A percentile compares a stretch with the other conserved stretches of the same genome.
Evolutionary conservation across 768 basidiomycete species (phyloP).

Genomic region (Lepiota venenata): DNA sequence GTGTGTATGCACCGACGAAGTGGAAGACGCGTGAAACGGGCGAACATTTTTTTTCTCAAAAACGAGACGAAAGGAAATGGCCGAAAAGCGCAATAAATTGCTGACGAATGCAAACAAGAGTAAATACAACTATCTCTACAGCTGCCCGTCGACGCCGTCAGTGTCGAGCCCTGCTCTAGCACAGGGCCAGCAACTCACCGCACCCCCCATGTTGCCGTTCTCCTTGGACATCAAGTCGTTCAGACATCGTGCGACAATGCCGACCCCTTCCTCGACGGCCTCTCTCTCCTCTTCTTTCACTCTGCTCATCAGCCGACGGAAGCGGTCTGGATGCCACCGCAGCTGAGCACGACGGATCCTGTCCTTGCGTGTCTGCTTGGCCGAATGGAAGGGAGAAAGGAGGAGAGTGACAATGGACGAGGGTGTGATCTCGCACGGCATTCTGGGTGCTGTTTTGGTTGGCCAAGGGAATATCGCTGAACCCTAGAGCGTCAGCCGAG

Average conservation of each 20-base stretch:
- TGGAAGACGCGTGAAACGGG: constrained; percentile 49
- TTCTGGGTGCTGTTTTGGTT: constrained; percentile 36
- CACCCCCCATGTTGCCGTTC: constrained; percentile 16
- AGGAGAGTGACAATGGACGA: constrained; percentile 59
- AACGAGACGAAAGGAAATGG: no score
- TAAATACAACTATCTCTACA: constrained; percentile 3
- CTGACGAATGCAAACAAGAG: neutral
- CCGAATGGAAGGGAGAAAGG: constrained; percentile 62
- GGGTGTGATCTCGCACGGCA: constrained; percentile 47
- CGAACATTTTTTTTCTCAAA: constrained; percentile 39
- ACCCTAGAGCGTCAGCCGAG: constrained; percentile 47
- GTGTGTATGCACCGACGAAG: constrained; percentile 55
- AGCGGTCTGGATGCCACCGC: constrained; percentile 82
- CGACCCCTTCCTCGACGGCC: constrained; percentile 59
- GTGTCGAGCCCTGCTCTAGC: no score
- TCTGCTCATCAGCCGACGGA: constrained; percentile 51
- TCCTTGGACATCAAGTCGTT: constrained; percentile 58
- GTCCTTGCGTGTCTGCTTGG: constrained; percentile 55
- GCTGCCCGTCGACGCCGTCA: no score
- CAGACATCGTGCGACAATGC: constrained; percentile 60
- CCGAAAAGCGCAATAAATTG: no score
- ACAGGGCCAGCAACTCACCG: constrained; percentile 1
- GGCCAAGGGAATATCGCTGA: constrained; percentile 77
- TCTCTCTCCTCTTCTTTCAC: constrained; percentile 50
- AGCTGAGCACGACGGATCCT: constrained; percentile 64